Conservation (phyloP, 129 eudicot genomes). For the Tagetes patula region DNA sequence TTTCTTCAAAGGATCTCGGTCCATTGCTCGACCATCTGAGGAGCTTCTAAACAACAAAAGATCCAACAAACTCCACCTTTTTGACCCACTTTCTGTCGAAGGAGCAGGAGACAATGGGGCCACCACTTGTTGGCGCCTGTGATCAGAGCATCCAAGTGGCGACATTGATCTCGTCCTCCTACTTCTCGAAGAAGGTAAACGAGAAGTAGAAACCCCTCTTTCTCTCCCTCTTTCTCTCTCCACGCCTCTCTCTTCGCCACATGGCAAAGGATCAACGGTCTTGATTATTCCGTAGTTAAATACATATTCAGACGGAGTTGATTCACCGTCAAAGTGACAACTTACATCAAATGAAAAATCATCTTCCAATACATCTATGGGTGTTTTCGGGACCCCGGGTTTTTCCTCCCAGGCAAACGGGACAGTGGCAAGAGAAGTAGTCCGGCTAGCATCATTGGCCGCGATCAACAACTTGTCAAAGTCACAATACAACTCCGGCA, state of each 20-base stretch:
- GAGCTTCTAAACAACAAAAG: conserved; percentile 81
- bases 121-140: conserved; percentile 40
- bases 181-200: background rate
- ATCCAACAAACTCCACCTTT: conserved; percentile 66
- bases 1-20: conserved; percentile 65
- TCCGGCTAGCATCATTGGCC: background rate
- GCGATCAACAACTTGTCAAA: conserved; percentile 42
- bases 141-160: conserved; percentile 52
- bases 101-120: conserved; percentile 17
- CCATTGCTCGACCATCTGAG: conserved; percentile 82
- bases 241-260: background rate
- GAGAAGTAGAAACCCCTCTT: background rate
- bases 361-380: conserved; percentile 18
- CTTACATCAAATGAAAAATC: conserved; percentile 65
- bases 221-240: conserved; percentile 20
- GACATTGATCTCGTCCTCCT: conserved; percentile 58
- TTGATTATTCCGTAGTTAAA: conserved; percentile 59
- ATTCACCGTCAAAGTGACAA: conserved; percentile 30
- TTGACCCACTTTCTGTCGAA: conserved; percentile 22
- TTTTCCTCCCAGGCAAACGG: conserved; percentile 59
- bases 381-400: conserved; percentile 42
- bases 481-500: conserved; percentile 31
- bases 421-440: conserved; percentile 14
- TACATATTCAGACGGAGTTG: conserved; percentile 55
- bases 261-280: conserved; percentile 21